Evolutionary conservation across 257 asterid species (phyloP), one percentile per base, ranked within the genome.

Genomic region (Mentha longifolia): DNA sequence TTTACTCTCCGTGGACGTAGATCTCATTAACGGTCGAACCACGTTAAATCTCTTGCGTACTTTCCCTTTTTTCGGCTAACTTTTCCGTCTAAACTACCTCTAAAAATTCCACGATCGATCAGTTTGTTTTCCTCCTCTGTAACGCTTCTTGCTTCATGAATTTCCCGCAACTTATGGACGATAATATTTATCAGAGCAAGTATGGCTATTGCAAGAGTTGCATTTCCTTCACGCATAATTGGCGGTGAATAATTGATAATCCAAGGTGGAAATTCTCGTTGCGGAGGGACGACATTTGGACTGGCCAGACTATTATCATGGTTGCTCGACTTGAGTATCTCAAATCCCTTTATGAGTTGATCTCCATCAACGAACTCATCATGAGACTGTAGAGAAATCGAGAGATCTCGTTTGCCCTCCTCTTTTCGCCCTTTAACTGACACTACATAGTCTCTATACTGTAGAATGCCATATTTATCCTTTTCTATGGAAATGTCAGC

Each of bases 381-480:
- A 61, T 49, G 9, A 0, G 70, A 37, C 16, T 72, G 63, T 56
- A 61, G 12, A 3, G 20, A 41, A 6, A 72, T 72, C 31, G 13
- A 20, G 4, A 72, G 61, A 37, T 61, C 30, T 7, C 31, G 70
- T 51, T 51, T 72, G 14, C 70, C 70, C 45, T 61, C 76, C 14
- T 9, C 28, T 50, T 61, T 72, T 5, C 16, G 61, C 19, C 76
- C 76, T 7, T 25, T 61, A 41, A 72, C 37, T 66, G 43, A 57
- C 65, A 83, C 73, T 9, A 82, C 46, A 61, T 82, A 85, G 80
- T 82, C 89, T 55, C 74, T 84, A 31, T 81, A 65, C 79, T 74
- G 12, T 8, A 9, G 12, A 4, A 42, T 11, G 13, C 47, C 75
- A 59, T 42, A n/a, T 15, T 30, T 83, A 28, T 82, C 77, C 10